Percentiles rank a stretch among this genome's conserved stretches.
phyloP scores from a whole-genome alignment of 257 asterid species.

The Solanum clarkiae region DNA sequence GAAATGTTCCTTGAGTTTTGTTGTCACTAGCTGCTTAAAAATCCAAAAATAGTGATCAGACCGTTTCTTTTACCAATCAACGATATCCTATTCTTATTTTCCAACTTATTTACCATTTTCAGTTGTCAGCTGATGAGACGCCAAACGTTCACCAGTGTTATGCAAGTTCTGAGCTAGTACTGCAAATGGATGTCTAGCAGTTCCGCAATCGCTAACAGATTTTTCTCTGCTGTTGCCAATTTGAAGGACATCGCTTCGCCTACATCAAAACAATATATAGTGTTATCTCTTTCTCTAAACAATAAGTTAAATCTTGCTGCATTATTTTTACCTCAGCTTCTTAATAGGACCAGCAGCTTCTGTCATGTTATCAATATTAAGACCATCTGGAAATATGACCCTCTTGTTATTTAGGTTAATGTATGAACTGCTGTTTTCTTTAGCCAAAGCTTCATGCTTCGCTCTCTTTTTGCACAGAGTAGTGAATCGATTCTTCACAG shows the following conservation, averaged over 20 bases:
- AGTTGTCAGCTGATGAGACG: conserved; percentile 20
- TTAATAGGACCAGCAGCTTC: conserved; percentile 46
- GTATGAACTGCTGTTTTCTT: conserved; percentile 56
- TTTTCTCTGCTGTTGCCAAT: conserved; percentile 26
- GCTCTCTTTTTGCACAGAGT: conserved; percentile 97
- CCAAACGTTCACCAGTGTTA: conserved; percentile 18
- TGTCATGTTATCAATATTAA: conserved; percentile 27
- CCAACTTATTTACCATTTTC: conserved; percentile 13
- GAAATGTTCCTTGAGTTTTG: conserved; percentile 45
- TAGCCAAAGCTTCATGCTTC: conserved; percentile 73
- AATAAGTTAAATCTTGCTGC: background rate
- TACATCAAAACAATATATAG: conserved; percentile 8
- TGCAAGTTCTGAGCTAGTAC: conserved; percentile 43
- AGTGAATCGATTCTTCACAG: conserved; percentile 96
- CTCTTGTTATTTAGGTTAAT: conserved; percentile 80
- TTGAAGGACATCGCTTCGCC: conserved; percentile 32
- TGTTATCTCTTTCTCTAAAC: background rate
- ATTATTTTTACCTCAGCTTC: conserved; percentile 51
- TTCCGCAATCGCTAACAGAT: conserved; percentile 27
- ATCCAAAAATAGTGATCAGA: background rate
- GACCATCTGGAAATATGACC: conserved; percentile 47
- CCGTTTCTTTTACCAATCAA: background rate
- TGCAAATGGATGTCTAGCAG: conserved; percentile 59
- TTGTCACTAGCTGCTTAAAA: conserved; percentile 33
- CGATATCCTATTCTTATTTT: background rate